Percentiles rank a stretch among this genome's conserved stretches.
Evolutionary conservation across 2,329 filamentous ascomycete genomes (phyloP).

Genomic region (Pseudogymnoascus sp.): DNA sequence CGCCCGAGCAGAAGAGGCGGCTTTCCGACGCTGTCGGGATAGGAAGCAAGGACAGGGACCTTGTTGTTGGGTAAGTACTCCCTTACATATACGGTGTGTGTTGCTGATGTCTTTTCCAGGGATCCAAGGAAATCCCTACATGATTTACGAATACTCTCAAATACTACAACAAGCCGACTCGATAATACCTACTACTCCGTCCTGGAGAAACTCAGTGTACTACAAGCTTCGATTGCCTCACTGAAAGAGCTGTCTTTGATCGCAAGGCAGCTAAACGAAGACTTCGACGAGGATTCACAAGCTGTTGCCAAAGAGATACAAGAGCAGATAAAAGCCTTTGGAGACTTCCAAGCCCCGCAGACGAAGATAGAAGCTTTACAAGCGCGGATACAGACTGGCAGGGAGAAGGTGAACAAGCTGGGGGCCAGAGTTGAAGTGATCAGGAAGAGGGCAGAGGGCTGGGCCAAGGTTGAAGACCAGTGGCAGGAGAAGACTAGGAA

Average conservation of each 20-base stretch:
- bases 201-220: conserved; percentile 55
- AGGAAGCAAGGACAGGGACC: neutral
- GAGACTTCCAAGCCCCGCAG: conserved; percentile 57
- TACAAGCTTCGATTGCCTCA: conserved; percentile 55
- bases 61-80: neutral
- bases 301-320: conserved; percentile 52
- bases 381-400: conserved; percentile 50
- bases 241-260: conserved; percentile 59
- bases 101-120: conserved; percentile 28
- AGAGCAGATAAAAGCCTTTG: conserved; percentile 44
- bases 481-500: conserved; percentile 60
- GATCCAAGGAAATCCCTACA: conserved; percentile 43
- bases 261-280: conserved; percentile 47
- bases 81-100: neutral
- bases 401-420: conserved; percentile 50
- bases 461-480: conserved; percentile 57
- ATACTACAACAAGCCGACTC: conserved; percentile 54
- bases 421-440: conserved; percentile 57
- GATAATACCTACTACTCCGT: conserved; percentile 69
- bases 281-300: conserved; percentile 51
- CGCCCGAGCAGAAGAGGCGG: neutral
- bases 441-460: conserved; percentile 53
- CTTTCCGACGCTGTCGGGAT: neutral
- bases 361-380: conserved; percentile 53
- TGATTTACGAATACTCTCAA: conserved; percentile 51